phyloP scores from a whole-genome alignment of 78 protist species.

The Protostelium mycophagum region DNA sequence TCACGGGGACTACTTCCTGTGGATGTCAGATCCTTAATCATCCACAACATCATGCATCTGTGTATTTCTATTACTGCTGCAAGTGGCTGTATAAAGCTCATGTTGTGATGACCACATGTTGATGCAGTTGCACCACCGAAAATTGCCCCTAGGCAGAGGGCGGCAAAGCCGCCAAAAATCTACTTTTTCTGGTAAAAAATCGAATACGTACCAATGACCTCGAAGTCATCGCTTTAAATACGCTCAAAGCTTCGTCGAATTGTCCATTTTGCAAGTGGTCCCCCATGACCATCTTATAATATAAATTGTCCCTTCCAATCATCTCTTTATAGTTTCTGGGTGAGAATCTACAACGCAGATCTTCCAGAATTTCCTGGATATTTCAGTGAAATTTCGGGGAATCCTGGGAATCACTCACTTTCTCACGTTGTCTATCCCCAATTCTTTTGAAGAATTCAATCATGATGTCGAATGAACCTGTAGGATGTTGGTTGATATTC shows the following conservation, averaged over 20 bases:
- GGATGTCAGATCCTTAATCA: background rate
- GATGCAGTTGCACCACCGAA: too few species aligned
- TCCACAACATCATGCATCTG: background rate
- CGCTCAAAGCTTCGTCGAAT: background rate
- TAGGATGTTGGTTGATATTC: too few species aligned
- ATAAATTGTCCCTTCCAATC: background rate
- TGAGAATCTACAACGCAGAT: too few species aligned
- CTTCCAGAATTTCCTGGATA: too few species aligned
- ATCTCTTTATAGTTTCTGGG: background rate
- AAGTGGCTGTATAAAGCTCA: background rate
- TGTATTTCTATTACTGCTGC: background rate
- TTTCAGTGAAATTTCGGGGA: too few species aligned
- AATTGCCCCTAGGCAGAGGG: too few species aligned
- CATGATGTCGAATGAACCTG: background rate
- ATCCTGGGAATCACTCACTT: too few species aligned
- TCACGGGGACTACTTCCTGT: background rate
- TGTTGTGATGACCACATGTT: background rate
- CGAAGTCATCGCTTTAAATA: background rate
- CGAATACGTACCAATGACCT: background rate
- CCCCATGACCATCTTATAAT: background rate
- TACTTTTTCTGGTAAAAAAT: too few species aligned
- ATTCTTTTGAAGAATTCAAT: background rate
- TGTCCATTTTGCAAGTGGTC: background rate
- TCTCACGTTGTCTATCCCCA: too few species aligned
- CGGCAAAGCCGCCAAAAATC: too few species aligned